Evolutionary conservation across 2,329 filamentous ascomycete species (phyloP).

Genomic region (Trichoderma sp.): DNA sequence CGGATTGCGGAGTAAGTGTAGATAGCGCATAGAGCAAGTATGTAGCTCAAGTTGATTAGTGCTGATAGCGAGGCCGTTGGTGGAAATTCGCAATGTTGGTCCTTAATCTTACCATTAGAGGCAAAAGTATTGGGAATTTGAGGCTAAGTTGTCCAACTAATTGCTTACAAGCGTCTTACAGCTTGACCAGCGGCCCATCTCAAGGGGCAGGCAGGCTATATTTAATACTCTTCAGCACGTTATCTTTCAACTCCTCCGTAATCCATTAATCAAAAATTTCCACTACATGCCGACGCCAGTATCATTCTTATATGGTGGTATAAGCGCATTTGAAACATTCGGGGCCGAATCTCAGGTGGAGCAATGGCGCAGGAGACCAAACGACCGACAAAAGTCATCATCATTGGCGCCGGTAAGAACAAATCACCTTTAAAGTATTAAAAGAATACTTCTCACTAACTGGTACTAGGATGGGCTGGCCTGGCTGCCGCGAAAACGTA

Average conservation of each 20-base stretch:
- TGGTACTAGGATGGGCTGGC: not conserved
- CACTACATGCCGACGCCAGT: too few relatives aligned
- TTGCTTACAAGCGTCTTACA: constrained; percentile 17
- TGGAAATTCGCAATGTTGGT: not conserved
- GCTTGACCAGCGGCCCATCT: not conserved
- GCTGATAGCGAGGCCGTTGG: not conserved
- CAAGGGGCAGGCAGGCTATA: not conserved
- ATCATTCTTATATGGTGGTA: not conserved
- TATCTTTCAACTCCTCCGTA: not conserved
- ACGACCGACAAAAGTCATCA: not conserved
- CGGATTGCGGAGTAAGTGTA: too few relatives aligned
- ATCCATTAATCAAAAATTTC: too few relatives aligned
- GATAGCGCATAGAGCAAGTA: too few relatives aligned
- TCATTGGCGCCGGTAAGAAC: constrained; percentile 1
- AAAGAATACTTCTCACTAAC: not conserved
- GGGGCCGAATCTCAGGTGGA: not conserved
- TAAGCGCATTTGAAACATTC: not conserved
- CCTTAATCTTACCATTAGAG: not conserved
- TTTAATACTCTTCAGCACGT: not conserved
- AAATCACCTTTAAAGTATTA: too few relatives aligned
- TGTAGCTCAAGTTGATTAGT: not conserved
- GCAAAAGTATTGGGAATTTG: not conserved
- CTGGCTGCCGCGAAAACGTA: constrained; percentile 17
- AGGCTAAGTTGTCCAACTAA: not conserved
- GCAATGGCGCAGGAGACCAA: not conserved